Percentiles rank a stretch among this genome's conserved stretches.
Conservation (phyloP, 169 alveolate species). For the Ichthyophthirius multifiliis region DNA sequence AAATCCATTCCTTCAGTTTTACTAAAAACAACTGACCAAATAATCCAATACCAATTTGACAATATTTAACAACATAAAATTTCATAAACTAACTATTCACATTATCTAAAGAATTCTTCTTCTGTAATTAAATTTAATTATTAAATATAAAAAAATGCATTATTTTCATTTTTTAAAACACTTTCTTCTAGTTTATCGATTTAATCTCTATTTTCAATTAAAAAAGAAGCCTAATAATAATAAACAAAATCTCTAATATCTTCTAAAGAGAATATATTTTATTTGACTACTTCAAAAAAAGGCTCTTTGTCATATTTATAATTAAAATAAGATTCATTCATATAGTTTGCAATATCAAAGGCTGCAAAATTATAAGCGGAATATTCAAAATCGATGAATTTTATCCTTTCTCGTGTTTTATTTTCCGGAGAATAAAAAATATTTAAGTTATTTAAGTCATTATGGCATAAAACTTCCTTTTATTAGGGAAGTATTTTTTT, state of each 20-base stretch:
- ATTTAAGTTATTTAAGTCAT: conserved; percentile 5
- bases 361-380: not conserved
- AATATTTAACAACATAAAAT: not conserved
- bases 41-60: conserved; percentile 3
- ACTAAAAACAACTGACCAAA: not conserved
- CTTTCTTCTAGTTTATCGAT: not conserved
- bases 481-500: not conserved
- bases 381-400: conserved; percentile 15
- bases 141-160: not conserved
- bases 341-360: conserved; percentile 12
- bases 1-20: not conserved
- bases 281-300: not conserved
- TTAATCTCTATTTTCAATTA: not conserved
- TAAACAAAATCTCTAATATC: not conserved
- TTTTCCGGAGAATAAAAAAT: not conserved
- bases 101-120: not conserved
- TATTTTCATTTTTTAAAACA: not conserved
- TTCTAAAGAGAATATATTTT: not conserved
- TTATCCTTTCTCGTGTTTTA: not conserved
- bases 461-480: not conserved
- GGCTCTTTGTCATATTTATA: not conserved
- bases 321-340: conserved; percentile 3
- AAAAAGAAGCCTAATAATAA: not conserved
- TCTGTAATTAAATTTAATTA: not conserved
- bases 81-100: not conserved